phyloP scores from a whole-genome alignment of 495 filamentous ascomycete species.

The Diplogelasinospora grovesii region DNA sequence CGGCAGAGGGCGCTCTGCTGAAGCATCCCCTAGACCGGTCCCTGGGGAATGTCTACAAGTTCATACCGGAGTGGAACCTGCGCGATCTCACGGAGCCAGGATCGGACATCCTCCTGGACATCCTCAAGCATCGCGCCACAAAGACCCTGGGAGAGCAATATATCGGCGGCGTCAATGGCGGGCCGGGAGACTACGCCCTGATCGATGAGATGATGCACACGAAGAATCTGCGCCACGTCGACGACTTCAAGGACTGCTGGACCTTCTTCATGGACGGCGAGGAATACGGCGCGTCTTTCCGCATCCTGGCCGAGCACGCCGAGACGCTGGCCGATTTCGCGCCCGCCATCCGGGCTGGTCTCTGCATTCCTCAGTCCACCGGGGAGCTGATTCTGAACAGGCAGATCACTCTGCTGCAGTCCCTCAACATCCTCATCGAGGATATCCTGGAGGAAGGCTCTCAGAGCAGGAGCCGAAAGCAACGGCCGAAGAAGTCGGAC shows the following conservation, averaged over 20 bases:
- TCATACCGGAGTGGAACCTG: conserved; percentile 35
- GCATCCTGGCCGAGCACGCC: too few species aligned
- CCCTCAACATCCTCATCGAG: conserved; percentile 25
- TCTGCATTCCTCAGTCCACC: conserved; percentile 18
- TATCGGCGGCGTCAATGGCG: background rate
- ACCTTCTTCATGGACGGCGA: conserved; percentile 20
- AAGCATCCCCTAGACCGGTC: conserved; percentile 12
- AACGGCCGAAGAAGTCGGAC: background rate
- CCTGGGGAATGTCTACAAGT: conserved; percentile 19
- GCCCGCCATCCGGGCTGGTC: conserved; percentile 10
- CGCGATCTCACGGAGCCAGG: conserved; percentile 23
- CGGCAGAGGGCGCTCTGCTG: conserved; percentile 14
- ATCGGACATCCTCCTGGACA: conserved; percentile 25
- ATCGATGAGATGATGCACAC: conserved; percentile 19
- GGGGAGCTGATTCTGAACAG: conserved; percentile 30
- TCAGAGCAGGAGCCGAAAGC: background rate
- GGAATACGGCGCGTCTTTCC: conserved; percentile 12
- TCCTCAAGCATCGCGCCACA: conserved; percentile 27
- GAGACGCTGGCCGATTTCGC: background rate
- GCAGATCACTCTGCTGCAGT: conserved; percentile 16
- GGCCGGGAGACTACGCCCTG: conserved; percentile 15
- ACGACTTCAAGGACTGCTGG: conserved; percentile 10
- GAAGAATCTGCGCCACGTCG: conserved; percentile 9
- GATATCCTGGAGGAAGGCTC: conserved; percentile 30
- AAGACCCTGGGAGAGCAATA: conserved; percentile 24